A percentile compares a stretch with the other conserved stretches of the same genome.
These are phyloP conservation scores for Leucosporidium yakuticum DNA, from an alignment of 768 basidiomycete species.

Conservation along the genomic window DNA sequence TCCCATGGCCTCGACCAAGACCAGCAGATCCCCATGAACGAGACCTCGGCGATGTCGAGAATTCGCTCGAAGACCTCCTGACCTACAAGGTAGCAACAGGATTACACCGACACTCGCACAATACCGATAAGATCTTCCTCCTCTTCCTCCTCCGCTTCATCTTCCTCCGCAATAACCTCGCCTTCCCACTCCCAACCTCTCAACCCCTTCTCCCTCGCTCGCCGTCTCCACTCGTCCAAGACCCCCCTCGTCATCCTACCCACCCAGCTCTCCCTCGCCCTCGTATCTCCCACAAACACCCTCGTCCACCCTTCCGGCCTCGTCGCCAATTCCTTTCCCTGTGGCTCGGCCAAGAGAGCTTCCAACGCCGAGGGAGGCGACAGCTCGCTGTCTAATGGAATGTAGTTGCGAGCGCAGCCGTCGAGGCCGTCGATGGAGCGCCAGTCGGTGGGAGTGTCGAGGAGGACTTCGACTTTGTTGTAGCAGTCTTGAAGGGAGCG, in stretches of 20 bases:
- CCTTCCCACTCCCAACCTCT: no score
- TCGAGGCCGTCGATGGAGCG: slow-evolving; percentile 24
- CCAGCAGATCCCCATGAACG: no score
- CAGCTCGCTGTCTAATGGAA: slow-evolving; percentile 15
- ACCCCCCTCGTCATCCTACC: slow-evolving; percentile 24
- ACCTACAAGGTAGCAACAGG: no score
- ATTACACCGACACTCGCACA: no score
- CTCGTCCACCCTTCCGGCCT: slow-evolving; percentile 18
- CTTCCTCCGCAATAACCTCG: no score
- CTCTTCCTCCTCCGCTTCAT: no score
- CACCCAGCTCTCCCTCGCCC: slow-evolving; percentile 22
- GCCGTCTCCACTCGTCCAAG: slow-evolving; percentile 12
- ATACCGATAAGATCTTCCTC: no score
- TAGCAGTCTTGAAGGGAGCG: slow-evolving; percentile 23
- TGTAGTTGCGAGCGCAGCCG: slow-evolving; percentile 30
- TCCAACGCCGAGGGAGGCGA: no score
- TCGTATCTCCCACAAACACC: slow-evolving; percentile 15
- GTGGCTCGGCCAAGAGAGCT: no score
- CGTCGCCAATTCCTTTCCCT: background rate
- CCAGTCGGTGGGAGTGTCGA: slow-evolving; percentile 26
- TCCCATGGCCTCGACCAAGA: no score
- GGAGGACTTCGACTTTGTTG: slow-evolving; percentile 21
- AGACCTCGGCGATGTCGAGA: no score
- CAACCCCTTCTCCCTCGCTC: background rate
- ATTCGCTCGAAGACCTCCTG: no score